These are phyloP conservation scores for Lyophyllum decastes DNA, from an alignment of 768 basidiomycete species.

Conservation along the genomic window DNA sequence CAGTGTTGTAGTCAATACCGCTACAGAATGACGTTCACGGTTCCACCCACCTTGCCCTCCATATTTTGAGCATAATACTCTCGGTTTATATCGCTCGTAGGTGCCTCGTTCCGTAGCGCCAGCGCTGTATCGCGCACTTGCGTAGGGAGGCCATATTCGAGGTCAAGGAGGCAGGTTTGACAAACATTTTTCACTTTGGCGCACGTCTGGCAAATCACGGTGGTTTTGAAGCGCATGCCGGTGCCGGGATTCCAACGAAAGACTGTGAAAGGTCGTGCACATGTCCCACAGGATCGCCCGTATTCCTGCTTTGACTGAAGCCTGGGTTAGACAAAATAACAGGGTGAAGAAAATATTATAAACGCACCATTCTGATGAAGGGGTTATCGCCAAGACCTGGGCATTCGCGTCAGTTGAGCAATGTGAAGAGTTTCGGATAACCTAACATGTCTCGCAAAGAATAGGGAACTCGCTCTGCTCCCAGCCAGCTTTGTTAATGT, in stretches of 20 bases:
- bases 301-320: slow-evolving; percentile 94
- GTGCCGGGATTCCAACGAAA: slow-evolving; percentile 98
- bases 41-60: slow-evolving; percentile 68
- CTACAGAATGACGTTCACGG: neutral
- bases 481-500: slow-evolving; percentile 94
- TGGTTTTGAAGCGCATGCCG: slow-evolving; percentile 94
- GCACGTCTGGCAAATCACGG: slow-evolving; percentile 96
- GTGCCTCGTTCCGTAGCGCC: slow-evolving; percentile 82
- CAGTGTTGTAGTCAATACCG: slow-evolving; percentile 1
- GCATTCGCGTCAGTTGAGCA: slow-evolving; percentile 3
- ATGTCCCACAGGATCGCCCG: slow-evolving; percentile 95
- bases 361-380: slow-evolving; percentile 89
- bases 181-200: slow-evolving; percentile 96
- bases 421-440: slow-evolving; percentile 6
- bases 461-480: slow-evolving; percentile 93
- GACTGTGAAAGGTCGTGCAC: slow-evolving; percentile 93
- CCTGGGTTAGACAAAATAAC: slow-evolving; percentile 1
- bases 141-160: slow-evolving; percentile 94
- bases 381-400: slow-evolving; percentile 86
- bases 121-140: slow-evolving; percentile 97
- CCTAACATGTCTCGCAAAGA: slow-evolving; percentile 89
- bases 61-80: slow-evolving; percentile 94
- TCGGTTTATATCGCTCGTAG: slow-evolving; percentile 95
- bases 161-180: slow-evolving; percentile 95
- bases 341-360: neutral